Base-by-base conservation (phyloP, 345 rosid genomes). In the Acer negundo region DNA sequence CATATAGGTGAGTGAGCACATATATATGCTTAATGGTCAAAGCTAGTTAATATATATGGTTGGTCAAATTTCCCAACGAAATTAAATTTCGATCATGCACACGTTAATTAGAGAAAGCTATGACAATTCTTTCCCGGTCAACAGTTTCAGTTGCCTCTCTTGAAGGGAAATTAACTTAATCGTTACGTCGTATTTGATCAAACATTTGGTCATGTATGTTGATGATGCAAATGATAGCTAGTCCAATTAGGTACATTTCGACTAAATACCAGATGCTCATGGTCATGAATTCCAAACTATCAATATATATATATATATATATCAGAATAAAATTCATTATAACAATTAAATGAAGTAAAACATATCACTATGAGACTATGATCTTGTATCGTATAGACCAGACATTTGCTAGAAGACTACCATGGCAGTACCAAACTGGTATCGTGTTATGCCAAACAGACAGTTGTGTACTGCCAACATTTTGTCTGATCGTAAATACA, bases 111-210 rank as follows among this genome's bases (percentile, higher is more conserved):
- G 13, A 7, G 20, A 70, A 70, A 70, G n/a, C 28, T 15, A 4
- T 38, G 16, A 19, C 31, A 74, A 53, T 66, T 7, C 26, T 59
- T 59, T 64, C 16, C 78, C 71, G 7, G 47, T 75, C 71, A 62
- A 44, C 67, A 59, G 19, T 3, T 61, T 22, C 61, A 46, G 6
- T 62, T 74, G 69, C 77, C 69, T 23, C 53, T 6, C 58, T 23
- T 22, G 61, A 12, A 46, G 58, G 77, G 61, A 17, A 35, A 35
- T 35, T 35, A 35, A 4, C 38, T 35, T 5, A 35, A 35, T 35
- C 38, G 38, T 35, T 6, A 35, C 38, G 38, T 35, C 38, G 1
- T 1, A 31, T 31, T 31, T 31, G 38, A 31, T 31, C 38, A 3
- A 3, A 31, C 38, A 31, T 35, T 4, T 35, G 38, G 38, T 35